A percentile compares a stretch with the other conserved stretches of the same genome.
Conservation (phyloP, 2,329 filamentous ascomycete genomes). For the Colletotrichum nymphaeae region DNA sequence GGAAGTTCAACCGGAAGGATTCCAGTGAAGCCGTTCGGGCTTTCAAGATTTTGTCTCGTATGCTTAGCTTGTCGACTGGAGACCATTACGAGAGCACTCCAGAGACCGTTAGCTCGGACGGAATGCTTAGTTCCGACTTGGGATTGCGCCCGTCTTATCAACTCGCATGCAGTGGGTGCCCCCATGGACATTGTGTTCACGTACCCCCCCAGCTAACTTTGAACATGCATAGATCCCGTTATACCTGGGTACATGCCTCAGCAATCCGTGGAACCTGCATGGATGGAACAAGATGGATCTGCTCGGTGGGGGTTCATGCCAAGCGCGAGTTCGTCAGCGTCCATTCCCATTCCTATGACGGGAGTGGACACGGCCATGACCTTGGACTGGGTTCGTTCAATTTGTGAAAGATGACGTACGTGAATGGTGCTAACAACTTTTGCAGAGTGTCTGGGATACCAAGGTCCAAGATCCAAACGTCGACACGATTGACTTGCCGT, state of each 20-base stretch:
- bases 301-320: background rate
- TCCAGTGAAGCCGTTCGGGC: slow-evolving; percentile 43
- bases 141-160: slow-evolving; percentile 30
- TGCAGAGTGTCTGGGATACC: slow-evolving; percentile 41
- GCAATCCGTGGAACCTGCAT: background rate
- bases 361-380: background rate
- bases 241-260: background rate
- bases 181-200: background rate
- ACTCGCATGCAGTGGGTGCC: slow-evolving; percentile 19
- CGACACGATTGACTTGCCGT: background rate
- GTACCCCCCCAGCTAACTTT: background rate
- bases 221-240: background rate
- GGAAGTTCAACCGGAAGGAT: slow-evolving; percentile 40
- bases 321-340: background rate
- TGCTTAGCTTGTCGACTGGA: slow-evolving; percentile 44
- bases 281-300: background rate
- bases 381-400: slow-evolving; percentile 33
- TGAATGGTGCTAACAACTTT: background rate
- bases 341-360: background rate
- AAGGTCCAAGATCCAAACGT: slow-evolving; percentile 39
- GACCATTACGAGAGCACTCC: slow-evolving; percentile 40
- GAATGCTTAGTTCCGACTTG: background rate
- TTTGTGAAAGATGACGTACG: background rate
- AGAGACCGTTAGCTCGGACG: slow-evolving; percentile 21
- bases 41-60: slow-evolving; percentile 45